Evolutionary conservation across 768 basidiomycete species (phyloP).

Genomic region (Leccinum truebloodii): DNA sequence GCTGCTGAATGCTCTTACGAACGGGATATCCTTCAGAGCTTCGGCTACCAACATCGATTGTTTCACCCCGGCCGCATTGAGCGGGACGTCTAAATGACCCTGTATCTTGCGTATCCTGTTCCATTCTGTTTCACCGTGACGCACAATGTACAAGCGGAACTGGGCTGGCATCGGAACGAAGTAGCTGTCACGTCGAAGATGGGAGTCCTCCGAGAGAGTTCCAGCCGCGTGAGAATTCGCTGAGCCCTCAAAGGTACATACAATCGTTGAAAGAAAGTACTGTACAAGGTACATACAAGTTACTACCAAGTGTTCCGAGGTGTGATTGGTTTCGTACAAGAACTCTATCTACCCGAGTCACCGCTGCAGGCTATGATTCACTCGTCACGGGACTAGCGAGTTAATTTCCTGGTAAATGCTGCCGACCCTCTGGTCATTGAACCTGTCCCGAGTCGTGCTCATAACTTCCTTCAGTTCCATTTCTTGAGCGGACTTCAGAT

Average conservation of each 20-base stretch:
- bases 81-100: constrained; percentile 69
- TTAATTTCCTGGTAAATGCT: constrained; percentile 51
- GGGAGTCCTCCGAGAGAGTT: neutral
- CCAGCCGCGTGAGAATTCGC: neutral
- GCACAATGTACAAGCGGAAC: constrained; percentile 61
- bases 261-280: neutral
- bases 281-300: neutral
- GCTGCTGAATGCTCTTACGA: constrained; percentile 66
- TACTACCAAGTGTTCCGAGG: neutral
- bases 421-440: constrained; percentile 61
- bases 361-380: neutral
- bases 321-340: neutral
- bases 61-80: constrained; percentile 60
- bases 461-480: constrained; percentile 43
- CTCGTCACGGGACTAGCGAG: constrained; percentile 33
- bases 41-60: constrained; percentile 61
- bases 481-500: constrained; percentile 37
- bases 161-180: constrained; percentile 29
- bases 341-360: constrained; percentile 1
- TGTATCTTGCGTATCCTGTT: constrained; percentile 67
- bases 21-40: constrained; percentile 52
- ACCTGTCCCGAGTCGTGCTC: constrained; percentile 42
- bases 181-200: neutral
- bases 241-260: neutral
- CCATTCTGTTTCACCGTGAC: constrained; percentile 78